Percentiles rank a stretch among this genome's conserved stretches.
Evolutionary conservation across 2,329 filamentous ascomycete genomes (phyloP).

Genomic region (Alternaria novae-zelandiae): DNA sequence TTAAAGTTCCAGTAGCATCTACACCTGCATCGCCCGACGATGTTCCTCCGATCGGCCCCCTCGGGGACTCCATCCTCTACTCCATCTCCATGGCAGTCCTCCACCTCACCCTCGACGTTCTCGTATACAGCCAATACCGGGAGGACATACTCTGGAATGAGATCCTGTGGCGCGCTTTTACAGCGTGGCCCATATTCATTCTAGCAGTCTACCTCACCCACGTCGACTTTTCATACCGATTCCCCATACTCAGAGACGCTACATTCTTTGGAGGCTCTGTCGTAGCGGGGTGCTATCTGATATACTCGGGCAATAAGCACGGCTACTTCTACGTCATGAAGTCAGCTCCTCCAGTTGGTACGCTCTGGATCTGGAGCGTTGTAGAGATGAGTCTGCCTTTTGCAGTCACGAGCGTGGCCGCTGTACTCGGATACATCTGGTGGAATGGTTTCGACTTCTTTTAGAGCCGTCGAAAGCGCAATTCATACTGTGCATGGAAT

Average conservation of each 20-base stretch:
- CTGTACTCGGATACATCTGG: constrained; percentile 60
- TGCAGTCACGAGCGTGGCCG: constrained; percentile 63
- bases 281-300: constrained; percentile 75
- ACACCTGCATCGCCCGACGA: constrained; percentile 24
- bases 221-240: constrained; percentile 48
- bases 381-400: constrained; percentile 79
- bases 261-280: constrained; percentile 70
- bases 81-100: constrained; percentile 69
- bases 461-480: constrained; percentile 17
- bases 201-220: constrained; percentile 54
- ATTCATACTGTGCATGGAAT: too few species aligned
- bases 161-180: constrained; percentile 60
- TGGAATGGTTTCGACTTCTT: constrained; percentile 62
- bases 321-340: constrained; percentile 92
- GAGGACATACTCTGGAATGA: constrained; percentile 66
- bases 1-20: constrained; percentile 42
- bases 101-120: constrained; percentile 78
- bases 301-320: constrained; percentile 79
- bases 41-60: constrained; percentile 52
- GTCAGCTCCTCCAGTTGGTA: constrained; percentile 84
- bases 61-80: constrained; percentile 57
- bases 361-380: constrained; percentile 91
- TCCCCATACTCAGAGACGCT: constrained; percentile 54
- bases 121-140: constrained; percentile 82
- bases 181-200: constrained; percentile 53